A percentile compares a stretch with the other conserved stretches of the same genome.
These are phyloP conservation scores for Parastagonospora avenae DNA, from an alignment of 2,329 filamentous ascomycete genomes.

Conservation along the genomic window DNA sequence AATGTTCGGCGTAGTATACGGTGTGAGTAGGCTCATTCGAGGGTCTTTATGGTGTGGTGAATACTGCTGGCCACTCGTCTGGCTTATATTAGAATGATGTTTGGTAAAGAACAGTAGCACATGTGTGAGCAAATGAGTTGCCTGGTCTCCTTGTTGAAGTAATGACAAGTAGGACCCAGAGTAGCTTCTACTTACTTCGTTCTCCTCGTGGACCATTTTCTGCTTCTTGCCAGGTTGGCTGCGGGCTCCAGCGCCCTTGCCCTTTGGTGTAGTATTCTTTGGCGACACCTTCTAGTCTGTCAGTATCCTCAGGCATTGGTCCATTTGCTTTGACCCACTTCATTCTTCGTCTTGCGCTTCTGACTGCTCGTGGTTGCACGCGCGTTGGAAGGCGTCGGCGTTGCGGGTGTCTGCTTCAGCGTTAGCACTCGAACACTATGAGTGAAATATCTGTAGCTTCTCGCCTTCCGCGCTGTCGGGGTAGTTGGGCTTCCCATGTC, in stretches of 20 bases:
- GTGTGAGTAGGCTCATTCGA: too few species aligned
- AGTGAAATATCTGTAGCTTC: too few species aligned
- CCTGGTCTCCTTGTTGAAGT: neutral
- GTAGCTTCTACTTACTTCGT: constrained; percentile 1
- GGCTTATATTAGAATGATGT: too few species aligned
- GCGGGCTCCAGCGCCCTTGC: neutral
- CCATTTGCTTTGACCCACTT: constrained; percentile 3
- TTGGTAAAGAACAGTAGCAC: too few species aligned
- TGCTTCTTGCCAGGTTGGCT: constrained; percentile 5
- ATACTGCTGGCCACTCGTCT: too few species aligned
- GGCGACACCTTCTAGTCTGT: neutral
- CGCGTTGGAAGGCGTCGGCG: neutral
- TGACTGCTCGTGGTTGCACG: neutral
- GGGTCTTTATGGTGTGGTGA: too few species aligned
- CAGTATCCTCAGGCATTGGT: neutral
- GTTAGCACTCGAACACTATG: too few species aligned
- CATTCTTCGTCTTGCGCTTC: constrained; percentile 2
- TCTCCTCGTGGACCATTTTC: neutral
- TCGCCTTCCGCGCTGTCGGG: too few species aligned
- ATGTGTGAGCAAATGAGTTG: too few species aligned
- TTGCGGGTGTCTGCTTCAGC: neutral
- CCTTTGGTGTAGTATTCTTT: neutral
- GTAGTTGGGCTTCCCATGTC: too few species aligned
- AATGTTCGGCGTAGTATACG: too few species aligned
- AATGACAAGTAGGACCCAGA: neutral